Percentiles rank a stretch among this genome's conserved stretches.
Conservation (phyloP, 2,329 filamentous ascomycete genomes). For the Aspergillus sp. region DNA sequence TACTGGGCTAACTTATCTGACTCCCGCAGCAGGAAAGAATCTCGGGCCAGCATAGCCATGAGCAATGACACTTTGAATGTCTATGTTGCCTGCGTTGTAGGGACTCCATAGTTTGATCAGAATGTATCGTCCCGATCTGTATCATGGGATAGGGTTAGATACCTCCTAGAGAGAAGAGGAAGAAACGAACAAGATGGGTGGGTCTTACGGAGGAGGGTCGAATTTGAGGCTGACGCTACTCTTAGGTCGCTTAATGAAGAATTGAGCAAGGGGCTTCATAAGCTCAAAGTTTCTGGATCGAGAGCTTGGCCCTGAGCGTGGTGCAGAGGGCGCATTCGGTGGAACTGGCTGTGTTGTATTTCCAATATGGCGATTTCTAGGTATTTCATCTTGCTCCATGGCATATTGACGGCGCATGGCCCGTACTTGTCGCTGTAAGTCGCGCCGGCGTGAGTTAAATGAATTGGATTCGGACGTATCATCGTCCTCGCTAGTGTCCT, state of each 20-base stretch:
- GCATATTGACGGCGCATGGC: conserved; percentile 26
- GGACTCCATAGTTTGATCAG: conserved; percentile 90
- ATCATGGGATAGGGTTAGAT: conserved; percentile 16
- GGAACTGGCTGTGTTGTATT: conserved; percentile 35
- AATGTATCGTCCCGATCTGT: conserved; percentile 75
- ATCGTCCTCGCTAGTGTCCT: conserved; percentile 38
- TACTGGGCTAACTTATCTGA: conserved; percentile 49
- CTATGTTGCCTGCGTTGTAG: conserved; percentile 75
- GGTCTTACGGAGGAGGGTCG: conserved; percentile 48
- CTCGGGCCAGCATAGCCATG: conserved; percentile 84
- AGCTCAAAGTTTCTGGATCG: conserved; percentile 43
- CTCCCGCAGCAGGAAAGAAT: conserved; percentile 74
- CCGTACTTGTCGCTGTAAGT: conserved; percentile 32
- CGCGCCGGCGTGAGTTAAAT: conserved; percentile 33
- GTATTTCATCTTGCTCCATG: conserved; percentile 22
- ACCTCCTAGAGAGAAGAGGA: background rate
- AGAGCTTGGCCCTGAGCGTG: conserved; percentile 13
- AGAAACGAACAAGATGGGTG: background rate
- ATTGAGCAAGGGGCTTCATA: conserved; percentile 75
- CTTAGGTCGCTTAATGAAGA: conserved; percentile 81
- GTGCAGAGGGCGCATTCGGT: conserved; percentile 16
- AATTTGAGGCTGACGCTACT: conserved; percentile 87
- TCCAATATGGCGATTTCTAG: conserved; percentile 30
- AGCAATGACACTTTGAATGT: conserved; percentile 83
- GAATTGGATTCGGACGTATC: conserved; percentile 26